phyloP scores from a whole-genome alignment of 139 green algal species.

The Spirogloea muscicola region DNA sequence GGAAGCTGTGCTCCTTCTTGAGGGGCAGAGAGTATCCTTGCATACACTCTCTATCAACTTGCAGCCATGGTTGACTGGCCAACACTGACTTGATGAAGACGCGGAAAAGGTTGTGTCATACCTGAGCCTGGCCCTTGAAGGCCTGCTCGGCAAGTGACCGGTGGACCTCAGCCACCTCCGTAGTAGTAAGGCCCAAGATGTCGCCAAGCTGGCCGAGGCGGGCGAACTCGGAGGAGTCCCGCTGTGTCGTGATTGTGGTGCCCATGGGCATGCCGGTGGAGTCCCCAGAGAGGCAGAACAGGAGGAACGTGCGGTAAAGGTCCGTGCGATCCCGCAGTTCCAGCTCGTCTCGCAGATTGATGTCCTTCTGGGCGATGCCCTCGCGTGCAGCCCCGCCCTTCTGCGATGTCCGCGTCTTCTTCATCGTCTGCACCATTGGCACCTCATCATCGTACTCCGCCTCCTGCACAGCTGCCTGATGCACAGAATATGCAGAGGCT shows the following conservation, averaged over 20 bases:
- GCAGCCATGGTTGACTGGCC: too few species aligned
- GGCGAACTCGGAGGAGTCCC: constrained; percentile 75
- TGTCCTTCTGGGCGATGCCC: constrained; percentile 81
- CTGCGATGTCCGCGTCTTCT: constrained; percentile 13
- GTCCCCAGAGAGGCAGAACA: constrained; percentile 75
- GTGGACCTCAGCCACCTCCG: constrained; percentile 66
- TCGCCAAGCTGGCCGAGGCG: constrained; percentile 79
- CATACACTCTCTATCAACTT: too few species aligned
- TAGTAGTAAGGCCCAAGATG: constrained; percentile 69
- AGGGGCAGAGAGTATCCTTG: too few species aligned
- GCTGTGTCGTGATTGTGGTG: constrained; percentile 61
- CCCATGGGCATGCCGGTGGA: constrained; percentile 87
- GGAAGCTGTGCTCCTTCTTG: too few species aligned
- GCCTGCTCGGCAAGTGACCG: constrained; percentile 83
- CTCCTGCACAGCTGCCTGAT: too few species aligned
- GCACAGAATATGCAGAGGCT: too few species aligned
- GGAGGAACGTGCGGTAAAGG: constrained; percentile 93
- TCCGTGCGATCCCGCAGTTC: constrained; percentile 69
- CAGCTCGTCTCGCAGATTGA: constrained; percentile 81
- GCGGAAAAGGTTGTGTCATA: too few species aligned
- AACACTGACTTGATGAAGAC: too few species aligned
- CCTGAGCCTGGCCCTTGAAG: constrained; percentile 43
- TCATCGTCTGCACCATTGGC: constrained; percentile 27
- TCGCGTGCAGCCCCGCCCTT: constrained; percentile 31
- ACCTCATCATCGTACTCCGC: constrained; percentile 54